Evolutionary conservation across 768 basidiomycete species (phyloP).

Genomic region (Suillus variegatus): DNA sequence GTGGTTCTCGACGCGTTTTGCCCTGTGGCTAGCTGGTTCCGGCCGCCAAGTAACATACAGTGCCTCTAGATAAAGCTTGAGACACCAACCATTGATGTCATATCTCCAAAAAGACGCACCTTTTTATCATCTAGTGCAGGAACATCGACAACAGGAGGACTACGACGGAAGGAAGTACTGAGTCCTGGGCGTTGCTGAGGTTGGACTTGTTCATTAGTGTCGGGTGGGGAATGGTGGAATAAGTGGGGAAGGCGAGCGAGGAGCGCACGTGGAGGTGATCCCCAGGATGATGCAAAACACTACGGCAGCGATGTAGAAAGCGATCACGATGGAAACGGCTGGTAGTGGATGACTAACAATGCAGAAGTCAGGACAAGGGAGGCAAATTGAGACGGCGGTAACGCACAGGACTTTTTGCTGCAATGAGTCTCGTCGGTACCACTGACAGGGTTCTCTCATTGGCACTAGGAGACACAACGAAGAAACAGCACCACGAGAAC

Average conservation of each 20-base stretch:
- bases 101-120: not conserved
- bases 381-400: not conserved
- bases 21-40: not conserved
- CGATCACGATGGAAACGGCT: not conserved
- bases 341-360: not conserved
- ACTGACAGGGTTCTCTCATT: too few relatives aligned
- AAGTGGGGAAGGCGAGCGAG: not conserved
- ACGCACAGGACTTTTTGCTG: not conserved
- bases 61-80: not conserved
- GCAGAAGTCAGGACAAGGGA: not conserved
- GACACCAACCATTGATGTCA: not conserved
- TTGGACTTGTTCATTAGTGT: not conserved
- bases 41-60: not conserved
- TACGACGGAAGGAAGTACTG: not conserved
- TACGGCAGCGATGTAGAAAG: not conserved
- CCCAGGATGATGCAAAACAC: not conserved
- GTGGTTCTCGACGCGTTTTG: not conserved
- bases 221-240: not conserved
- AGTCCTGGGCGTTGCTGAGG: not conserved
- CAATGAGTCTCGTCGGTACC: too few relatives aligned
- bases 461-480: too few relatives aligned
- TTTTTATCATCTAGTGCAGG: too few relatives aligned
- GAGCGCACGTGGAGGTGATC: not conserved
- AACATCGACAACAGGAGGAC: too few relatives aligned
- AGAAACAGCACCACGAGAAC: too few relatives aligned